A percentile compares a stretch with the other conserved stretches of the same genome.
These are phyloP conservation scores for Fraxinus americana DNA, from an alignment of 257 asterid genomes.

Conservation along the genomic window DNA sequence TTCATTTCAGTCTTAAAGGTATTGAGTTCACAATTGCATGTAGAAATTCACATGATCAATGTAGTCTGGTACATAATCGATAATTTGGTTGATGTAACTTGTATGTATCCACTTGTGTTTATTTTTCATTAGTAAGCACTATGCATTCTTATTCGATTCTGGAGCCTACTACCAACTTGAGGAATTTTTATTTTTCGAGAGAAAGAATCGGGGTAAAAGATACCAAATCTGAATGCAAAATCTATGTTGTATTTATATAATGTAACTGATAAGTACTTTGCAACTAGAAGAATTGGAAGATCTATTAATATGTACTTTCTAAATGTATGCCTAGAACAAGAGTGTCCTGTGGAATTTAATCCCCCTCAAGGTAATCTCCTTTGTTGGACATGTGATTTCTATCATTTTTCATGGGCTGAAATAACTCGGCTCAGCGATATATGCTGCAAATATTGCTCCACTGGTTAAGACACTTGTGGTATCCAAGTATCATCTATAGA, in stretches of 20 bases:
- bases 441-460: too few relatives aligned
- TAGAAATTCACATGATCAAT: background rate
- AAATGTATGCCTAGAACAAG: too few relatives aligned
- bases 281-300: too few relatives aligned
- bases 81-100: background rate
- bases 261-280: background rate
- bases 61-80: background rate
- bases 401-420: too few relatives aligned
- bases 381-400: too few relatives aligned
- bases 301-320: too few relatives aligned
- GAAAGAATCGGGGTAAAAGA: background rate
- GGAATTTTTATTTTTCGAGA: background rate
- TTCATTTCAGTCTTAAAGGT: background rate
- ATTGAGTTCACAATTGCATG: background rate
- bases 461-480: too few relatives aligned
- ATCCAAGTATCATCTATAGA: too few relatives aligned
- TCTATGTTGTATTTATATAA: too few relatives aligned
- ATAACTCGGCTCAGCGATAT: too few relatives aligned
- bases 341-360: too few relatives aligned
- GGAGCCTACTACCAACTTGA: background rate
- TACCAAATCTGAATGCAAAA: background rate
- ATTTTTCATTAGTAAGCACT: background rate
- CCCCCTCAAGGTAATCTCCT: too few relatives aligned
- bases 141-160: background rate
- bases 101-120: background rate